Percentiles rank a stretch among this genome's conserved stretches.
These are phyloP conservation scores for Aspergillus costaricaensis DNA, from an alignment of 2,329 filamentous ascomycete species.

Conservation along the genomic window DNA sequence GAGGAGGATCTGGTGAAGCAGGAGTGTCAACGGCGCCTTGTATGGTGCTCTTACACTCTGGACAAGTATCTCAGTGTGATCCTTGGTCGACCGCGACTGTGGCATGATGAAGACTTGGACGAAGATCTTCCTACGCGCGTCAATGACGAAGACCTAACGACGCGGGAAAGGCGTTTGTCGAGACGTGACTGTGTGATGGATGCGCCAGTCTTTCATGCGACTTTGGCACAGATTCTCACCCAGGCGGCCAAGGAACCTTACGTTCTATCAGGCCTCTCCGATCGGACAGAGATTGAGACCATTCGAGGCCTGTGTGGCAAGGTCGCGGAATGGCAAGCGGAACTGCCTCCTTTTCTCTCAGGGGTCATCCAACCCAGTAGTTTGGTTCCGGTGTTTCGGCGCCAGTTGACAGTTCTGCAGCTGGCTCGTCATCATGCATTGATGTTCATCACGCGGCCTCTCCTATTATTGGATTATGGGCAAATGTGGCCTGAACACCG, in stretches of 20 bases:
- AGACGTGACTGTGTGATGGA: slow-evolving; percentile 28
- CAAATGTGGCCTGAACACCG: slow-evolving; percentile 21
- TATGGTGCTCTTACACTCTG: slow-evolving; percentile 44
- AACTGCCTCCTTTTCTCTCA: slow-evolving; percentile 20
- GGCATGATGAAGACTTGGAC: slow-evolving; percentile 62
- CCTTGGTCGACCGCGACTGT: slow-evolving; percentile 58
- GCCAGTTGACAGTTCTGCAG: slow-evolving; percentile 25
- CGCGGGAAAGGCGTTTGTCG: neutral
- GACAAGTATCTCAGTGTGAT: slow-evolving; percentile 57
- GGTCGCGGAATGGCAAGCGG: slow-evolving; percentile 19
- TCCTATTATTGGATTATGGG: slow-evolving; percentile 24
- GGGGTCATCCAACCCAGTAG: slow-evolving; percentile 25
- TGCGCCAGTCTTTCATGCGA: slow-evolving; percentile 24
- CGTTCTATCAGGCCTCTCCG: slow-evolving; percentile 17
- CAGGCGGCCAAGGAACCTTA: slow-evolving; percentile 25
- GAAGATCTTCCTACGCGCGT: slow-evolving; percentile 51
- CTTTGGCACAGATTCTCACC: slow-evolving; percentile 22
- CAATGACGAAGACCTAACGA: slow-evolving; percentile 22
- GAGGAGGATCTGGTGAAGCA: slow-evolving; percentile 19
- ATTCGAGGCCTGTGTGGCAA: slow-evolving; percentile 13
- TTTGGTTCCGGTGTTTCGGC: slow-evolving; percentile 22
- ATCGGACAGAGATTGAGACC: slow-evolving; percentile 13
- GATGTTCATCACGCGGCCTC: slow-evolving; percentile 24
- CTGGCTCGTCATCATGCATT: slow-evolving; percentile 24
- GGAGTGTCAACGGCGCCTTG: slow-evolving; percentile 39